Conservation (phyloP, 2,329 filamentous ascomycete species). For the Fusarium pseudocircinatum region DNA sequence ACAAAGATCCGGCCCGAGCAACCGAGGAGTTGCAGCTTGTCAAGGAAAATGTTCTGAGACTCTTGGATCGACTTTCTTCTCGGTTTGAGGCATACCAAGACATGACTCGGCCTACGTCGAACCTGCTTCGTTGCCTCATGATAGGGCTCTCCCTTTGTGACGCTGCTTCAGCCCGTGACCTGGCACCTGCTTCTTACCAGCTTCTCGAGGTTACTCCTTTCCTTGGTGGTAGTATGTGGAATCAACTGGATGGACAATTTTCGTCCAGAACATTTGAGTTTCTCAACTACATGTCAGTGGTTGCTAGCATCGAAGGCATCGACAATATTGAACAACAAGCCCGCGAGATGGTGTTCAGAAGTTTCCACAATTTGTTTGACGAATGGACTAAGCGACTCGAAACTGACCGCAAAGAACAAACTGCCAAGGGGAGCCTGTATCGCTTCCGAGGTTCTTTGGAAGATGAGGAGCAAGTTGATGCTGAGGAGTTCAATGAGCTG, state of each 20-base stretch:
- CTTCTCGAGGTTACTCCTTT: slow-evolving; percentile 64
- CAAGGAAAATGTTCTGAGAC: slow-evolving; percentile 68
- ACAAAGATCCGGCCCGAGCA: slow-evolving; percentile 32
- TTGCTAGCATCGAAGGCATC: slow-evolving; percentile 59
- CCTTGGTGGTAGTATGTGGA: slow-evolving; percentile 57
- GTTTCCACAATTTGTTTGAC: slow-evolving; percentile 77
- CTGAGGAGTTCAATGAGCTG: slow-evolving; percentile 79
- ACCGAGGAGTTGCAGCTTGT: slow-evolving; percentile 59
- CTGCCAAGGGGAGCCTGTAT: slow-evolving; percentile 80
- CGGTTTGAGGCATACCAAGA: slow-evolving; percentile 86
- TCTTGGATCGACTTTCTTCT: slow-evolving; percentile 74
- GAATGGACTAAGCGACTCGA: slow-evolving; percentile 84
- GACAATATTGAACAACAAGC: slow-evolving; percentile 52
- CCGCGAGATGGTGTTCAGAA: slow-evolving; percentile 68
- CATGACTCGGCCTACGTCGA: slow-evolving; percentile 79
- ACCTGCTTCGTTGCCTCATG: slow-evolving; percentile 81
- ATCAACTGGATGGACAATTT: slow-evolving; percentile 30
- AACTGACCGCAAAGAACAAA: slow-evolving; percentile 78
- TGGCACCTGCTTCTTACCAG: slow-evolving; percentile 46
- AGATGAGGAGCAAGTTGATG: slow-evolving; percentile 77
- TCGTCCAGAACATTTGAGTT: slow-evolving; percentile 54
- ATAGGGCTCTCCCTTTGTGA: slow-evolving; percentile 75
- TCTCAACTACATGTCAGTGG: slow-evolving; percentile 47
- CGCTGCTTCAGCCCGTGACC: slow-evolving; percentile 54
- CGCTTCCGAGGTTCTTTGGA: slow-evolving; percentile 82